Conservation (phyloP, 106 monocot species). For the Dioscorea alata region DNA sequence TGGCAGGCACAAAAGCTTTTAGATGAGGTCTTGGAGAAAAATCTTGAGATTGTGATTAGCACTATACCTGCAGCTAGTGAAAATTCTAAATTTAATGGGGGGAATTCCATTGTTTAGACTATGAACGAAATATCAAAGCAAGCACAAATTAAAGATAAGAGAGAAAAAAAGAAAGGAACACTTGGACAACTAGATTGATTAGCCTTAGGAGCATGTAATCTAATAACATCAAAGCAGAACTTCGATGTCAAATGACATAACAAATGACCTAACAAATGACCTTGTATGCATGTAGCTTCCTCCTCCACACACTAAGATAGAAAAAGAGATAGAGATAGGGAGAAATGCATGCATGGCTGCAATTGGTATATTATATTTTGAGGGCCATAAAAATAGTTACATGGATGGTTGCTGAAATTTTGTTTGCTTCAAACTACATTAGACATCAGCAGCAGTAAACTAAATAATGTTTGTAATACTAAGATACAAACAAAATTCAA, state of each 20-base stretch:
- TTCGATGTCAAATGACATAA: not conserved
- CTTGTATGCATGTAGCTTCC: not conserved
- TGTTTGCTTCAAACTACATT: too few species aligned
- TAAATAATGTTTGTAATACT: too few species aligned
- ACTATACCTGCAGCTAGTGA: conserved; percentile 9
- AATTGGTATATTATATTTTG: too few species aligned
- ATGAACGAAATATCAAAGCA: too few species aligned
- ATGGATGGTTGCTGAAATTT: too few species aligned
- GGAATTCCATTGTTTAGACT: conserved; percentile 51
- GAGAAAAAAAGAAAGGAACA: not conserved
- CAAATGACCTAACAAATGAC: too few species aligned
- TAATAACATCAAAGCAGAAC: not conserved
- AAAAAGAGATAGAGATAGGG: not conserved
- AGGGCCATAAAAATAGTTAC: too few species aligned
- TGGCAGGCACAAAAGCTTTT: conserved; percentile 74
- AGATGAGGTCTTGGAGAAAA: conserved; percentile 58
- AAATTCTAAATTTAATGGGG: conserved; percentile 23
- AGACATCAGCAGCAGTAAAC: too few species aligned
- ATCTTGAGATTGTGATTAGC: conserved; percentile 50
- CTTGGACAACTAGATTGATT: not conserved
- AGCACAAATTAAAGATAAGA: not conserved
- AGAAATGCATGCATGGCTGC: too few species aligned
- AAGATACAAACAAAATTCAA: too few species aligned
- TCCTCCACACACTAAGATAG: not conserved
- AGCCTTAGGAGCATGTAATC: not conserved